Base-by-base conservation (phyloP, 1,284 basidiomycete species). In the Cutaneotrichosporon dermatis region DNA sequence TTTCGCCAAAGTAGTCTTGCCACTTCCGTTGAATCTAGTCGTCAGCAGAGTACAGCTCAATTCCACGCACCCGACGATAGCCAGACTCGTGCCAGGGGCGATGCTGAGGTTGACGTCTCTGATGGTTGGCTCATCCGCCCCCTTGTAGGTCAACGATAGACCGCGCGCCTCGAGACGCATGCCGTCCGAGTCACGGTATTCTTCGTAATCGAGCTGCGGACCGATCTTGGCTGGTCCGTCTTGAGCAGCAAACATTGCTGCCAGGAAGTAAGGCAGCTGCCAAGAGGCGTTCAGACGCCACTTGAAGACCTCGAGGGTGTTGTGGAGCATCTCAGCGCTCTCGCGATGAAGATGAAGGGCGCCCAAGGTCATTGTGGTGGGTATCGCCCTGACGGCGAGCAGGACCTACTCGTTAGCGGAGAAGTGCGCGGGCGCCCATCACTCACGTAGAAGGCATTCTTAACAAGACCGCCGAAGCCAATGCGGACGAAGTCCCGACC, bases 241-340 rank as follows among this genome's bases (percentile, higher is more conserved):
- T 78, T 84, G 84, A 48, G 86, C 85, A 43, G 87, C 87, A 66
- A 84, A 86, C 70, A 89, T 91, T 6, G 89, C 88, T 45, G 86
- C 86, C 84, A 91, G 86, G 62, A 88, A 80, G 77, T 91, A 92
- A 43, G 90, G 82, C 13, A 85, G 83, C 72, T 92, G 89, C 67
- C 87, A 89, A 16, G 85, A 84, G 83, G 86, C 85, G 59, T 83
- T 12, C 10, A 44, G 42, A 35, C 39, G n/a, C 35, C 43, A 39
- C n/a, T 15, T 42, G 2, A 45, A 13, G n/a, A 16, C 11, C 6
- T 15, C 33, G 35, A 49, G 12, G 13, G 41, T 36, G 6, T 15
- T 6, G 13, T 54, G 42, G 6, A 62, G n/a, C 2, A 12, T n/a
- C 15, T 51, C 45, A 16, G 89, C 82, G 6, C 88, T 88, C 62